These are phyloP conservation scores for Scytalidium lignicola DNA, from an alignment of 2,329 filamentous ascomycete genomes.

Conservation along the genomic window DNA sequence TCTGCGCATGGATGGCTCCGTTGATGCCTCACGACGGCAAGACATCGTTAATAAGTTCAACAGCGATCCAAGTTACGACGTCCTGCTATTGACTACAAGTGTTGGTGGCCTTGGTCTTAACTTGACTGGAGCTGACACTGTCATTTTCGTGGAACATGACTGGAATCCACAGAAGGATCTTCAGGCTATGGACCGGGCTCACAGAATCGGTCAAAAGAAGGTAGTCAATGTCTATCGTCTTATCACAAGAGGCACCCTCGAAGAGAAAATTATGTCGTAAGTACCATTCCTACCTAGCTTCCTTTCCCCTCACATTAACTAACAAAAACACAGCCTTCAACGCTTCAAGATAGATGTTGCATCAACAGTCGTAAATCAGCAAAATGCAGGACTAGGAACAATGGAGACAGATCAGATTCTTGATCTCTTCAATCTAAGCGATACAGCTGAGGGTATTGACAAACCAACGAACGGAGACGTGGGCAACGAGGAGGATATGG, in stretches of 20 bases:
- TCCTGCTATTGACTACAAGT: constrained; percentile 86
- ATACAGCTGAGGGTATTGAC: constrained; percentile 64
- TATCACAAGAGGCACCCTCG: constrained; percentile 89
- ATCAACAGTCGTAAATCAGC: constrained; percentile 96
- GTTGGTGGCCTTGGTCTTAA: constrained; percentile 94
- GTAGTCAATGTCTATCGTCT: constrained; percentile 98
- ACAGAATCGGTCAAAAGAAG: constrained; percentile 99
- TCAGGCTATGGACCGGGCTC: constrained; percentile 97
- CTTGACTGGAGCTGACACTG: constrained; percentile 92
- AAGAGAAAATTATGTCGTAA: constrained; percentile 92
- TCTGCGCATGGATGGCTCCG: constrained; percentile 86
- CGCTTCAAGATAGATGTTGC: constrained; percentile 99
- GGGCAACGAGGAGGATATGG: constrained; percentile 73
- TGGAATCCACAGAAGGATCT: constrained; percentile 99
- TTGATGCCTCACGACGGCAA: constrained; percentile 89
- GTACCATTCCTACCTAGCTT: constrained; percentile 23
- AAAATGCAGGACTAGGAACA: constrained; percentile 83
- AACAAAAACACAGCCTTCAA: constrained; percentile 61
- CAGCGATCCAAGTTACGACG: constrained; percentile 93
- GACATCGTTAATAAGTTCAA: constrained; percentile 99
- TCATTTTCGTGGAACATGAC: constrained; percentile 99
- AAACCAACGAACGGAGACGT: constrained; percentile 51
- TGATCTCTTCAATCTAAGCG: constrained; percentile 89
- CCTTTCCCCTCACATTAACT: constrained; percentile 7
- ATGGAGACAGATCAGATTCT: constrained; percentile 99